Percentiles rank a stretch among this genome's conserved stretches.
These are phyloP conservation scores for Boletus fagicola DNA, from an alignment of 768 basidiomycete species.

Conservation along the genomic window DNA sequence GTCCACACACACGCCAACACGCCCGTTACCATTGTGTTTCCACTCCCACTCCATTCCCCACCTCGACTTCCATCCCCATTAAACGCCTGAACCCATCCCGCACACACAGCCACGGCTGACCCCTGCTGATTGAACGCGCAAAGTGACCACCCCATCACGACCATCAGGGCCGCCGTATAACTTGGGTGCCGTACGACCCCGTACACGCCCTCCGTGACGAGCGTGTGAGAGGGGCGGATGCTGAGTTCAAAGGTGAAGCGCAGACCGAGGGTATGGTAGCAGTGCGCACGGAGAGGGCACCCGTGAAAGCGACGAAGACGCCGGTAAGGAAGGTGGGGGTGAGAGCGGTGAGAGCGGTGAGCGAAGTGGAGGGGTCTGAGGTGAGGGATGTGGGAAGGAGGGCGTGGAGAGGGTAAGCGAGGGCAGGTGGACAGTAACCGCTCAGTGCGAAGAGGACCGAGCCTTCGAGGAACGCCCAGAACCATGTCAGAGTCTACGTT, in stretches of 20 bases:
- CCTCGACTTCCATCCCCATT: background rate
- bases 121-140: conserved; percentile 5
- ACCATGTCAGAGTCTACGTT: background rate
- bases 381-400: background rate
- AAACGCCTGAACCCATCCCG: background rate
- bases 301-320: background rate
- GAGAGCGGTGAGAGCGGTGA: conserved; percentile 3
- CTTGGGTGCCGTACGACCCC: conserved; percentile 31
- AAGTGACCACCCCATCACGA: conserved; percentile 1
- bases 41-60: background rate
- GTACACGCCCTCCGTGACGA: conserved; percentile 31
- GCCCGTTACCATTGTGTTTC: background rate
- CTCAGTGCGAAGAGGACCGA: background rate
- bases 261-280: conserved; percentile 21
- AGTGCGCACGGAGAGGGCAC: conserved; percentile 13
- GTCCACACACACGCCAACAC: conserved; percentile 1
- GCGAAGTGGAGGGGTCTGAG: background rate
- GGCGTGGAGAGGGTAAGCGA: background rate
- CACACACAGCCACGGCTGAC: conserved; percentile 1
- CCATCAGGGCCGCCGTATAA: conserved; percentile 13
- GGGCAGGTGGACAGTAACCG: background rate
- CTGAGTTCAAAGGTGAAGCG: conserved; percentile 27
- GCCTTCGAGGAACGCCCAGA: conserved; percentile 9
- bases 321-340: conserved; percentile 13
- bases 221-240: conserved; percentile 17